Conservation (phyloP, 768 basidiomycete species). For the Clitopilus passeckerianus region DNA sequence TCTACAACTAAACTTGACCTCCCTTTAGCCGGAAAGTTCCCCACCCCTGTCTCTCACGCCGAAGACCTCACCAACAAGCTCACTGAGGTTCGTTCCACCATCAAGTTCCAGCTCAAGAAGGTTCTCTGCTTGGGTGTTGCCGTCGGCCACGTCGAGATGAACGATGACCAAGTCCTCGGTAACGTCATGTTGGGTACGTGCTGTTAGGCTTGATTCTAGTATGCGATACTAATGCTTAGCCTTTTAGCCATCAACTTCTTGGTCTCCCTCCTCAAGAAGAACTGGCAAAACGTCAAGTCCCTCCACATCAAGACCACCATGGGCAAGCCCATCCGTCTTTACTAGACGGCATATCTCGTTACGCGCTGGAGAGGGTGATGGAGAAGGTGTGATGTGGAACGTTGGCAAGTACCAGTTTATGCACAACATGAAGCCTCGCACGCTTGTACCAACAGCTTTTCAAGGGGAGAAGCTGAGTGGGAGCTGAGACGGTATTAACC, state of each 20-base stretch:
- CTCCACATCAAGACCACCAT: slow-evolving; percentile 98
- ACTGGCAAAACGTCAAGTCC: slow-evolving; percentile 99
- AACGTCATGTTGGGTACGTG: slow-evolving; percentile 95
- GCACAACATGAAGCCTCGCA: slow-evolving; percentile 97
- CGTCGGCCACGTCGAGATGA: slow-evolving; percentile 97
- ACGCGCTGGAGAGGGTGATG: slow-evolving; percentile 1
- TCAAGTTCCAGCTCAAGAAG: slow-evolving; percentile 99
- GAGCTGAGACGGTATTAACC: slow-evolving; percentile 64
- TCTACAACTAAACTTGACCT: background rate
- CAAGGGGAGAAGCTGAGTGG: slow-evolving; percentile 74
- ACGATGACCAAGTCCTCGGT: slow-evolving; percentile 90
- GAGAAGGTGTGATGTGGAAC: slow-evolving; percentile 13
- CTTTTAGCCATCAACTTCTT: slow-evolving; percentile 94
- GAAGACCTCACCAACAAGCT: slow-evolving; percentile 92
- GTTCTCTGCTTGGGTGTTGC: slow-evolving; percentile 99
- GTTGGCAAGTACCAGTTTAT: slow-evolving; percentile 43
- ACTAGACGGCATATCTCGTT: slow-evolving; percentile 42
- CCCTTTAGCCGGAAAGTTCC: slow-evolving; percentile 89
- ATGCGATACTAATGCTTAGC: slow-evolving; percentile 3
- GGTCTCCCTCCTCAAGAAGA: slow-evolving; percentile 98
- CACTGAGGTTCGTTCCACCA: slow-evolving; percentile 94
- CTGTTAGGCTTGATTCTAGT: background rate
- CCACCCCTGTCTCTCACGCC: slow-evolving; percentile 88
- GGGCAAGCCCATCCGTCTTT: slow-evolving; percentile 97
- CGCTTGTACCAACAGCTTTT: slow-evolving; percentile 93